phyloP scores from a whole-genome alignment of 805 yeast genomes.

The Saccharomycopsis oosterbeekiorum region DNA sequence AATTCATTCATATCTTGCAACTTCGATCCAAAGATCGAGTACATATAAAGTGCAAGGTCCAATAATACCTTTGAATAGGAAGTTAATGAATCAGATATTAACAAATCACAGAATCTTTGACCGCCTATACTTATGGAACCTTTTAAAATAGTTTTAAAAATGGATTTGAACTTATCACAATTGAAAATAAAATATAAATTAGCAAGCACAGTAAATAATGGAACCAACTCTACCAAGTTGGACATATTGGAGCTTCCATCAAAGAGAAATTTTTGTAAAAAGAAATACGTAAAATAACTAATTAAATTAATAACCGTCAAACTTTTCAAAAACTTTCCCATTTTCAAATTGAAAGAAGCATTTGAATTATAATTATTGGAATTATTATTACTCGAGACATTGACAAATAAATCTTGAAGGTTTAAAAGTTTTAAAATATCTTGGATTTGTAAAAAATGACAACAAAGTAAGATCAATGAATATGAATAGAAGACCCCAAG shows the following conservation, averaged over 20 bases:
- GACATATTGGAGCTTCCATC: background rate
- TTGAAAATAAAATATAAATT: slow-evolving; percentile 6
- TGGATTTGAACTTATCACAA: slow-evolving; percentile 28
- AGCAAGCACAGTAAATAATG: slow-evolving; percentile 4
- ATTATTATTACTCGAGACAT: background rate
- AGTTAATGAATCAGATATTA: slow-evolving; percentile 75
- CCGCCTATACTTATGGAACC: slow-evolving; percentile 51
- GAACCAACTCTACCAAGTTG: slow-evolving; percentile 6
- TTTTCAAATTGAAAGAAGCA: background rate
- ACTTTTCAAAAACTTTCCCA: slow-evolving; percentile 1
- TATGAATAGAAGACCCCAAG: slow-evolving; percentile 11
- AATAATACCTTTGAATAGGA: slow-evolving; percentile 70
- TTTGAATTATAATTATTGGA: background rate
- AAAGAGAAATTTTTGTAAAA: background rate
- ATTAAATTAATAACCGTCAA: background rate
- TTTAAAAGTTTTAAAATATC: background rate
- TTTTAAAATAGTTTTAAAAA: slow-evolving; percentile 40
- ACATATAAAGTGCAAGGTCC: slow-evolving; percentile 45
- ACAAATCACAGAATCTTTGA: slow-evolving; percentile 66
- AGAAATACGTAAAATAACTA: slow-evolving; percentile 3
- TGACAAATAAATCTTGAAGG: background rate
- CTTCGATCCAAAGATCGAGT: slow-evolving; percentile 22
- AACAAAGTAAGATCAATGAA: background rate
- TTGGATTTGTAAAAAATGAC: background rate
- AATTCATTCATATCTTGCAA: background rate